Percentiles rank a stretch among this genome's conserved stretches.
Conservation (phyloP, 768 basidiomycete genomes). For the Lactarius sp. region DNA sequence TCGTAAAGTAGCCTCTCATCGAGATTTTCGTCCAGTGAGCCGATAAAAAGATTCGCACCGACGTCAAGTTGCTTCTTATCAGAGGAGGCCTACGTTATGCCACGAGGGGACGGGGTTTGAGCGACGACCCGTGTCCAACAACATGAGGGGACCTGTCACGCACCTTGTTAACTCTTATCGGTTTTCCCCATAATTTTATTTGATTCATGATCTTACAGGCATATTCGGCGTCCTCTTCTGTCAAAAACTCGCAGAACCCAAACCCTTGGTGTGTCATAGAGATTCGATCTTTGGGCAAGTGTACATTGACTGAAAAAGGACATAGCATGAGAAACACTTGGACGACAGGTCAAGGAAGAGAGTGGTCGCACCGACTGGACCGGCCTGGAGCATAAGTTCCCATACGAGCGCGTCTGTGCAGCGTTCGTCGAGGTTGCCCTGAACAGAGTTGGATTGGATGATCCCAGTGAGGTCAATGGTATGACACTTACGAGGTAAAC, state of each 20-base stretch:
- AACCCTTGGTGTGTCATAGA: slow-evolving; percentile 99
- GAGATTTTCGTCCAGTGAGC: slow-evolving; percentile 91
- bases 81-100: slow-evolving; percentile 70
- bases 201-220: slow-evolving; percentile 99
- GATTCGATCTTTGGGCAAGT: slow-evolving; percentile 96
- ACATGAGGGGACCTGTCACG: slow-evolving; percentile 30
- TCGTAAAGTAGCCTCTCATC: slow-evolving; percentile 91
- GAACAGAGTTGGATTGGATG: background rate
- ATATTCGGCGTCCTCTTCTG: slow-evolving; percentile 99
- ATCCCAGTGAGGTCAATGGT: background rate
- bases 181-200: slow-evolving; percentile 98
- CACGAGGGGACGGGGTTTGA: slow-evolving; percentile 4
- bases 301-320: slow-evolving; percentile 74
- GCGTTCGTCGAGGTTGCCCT: slow-evolving; percentile 97
- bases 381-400: slow-evolving; percentile 99
- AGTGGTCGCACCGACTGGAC: slow-evolving; percentile 79
- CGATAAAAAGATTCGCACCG: slow-evolving; percentile 95
- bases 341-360: background rate
- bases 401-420: slow-evolving; percentile 91
- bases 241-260: slow-evolving; percentile 99
- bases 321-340: background rate
- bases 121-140: background rate
- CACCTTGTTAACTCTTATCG: slow-evolving; percentile 98
- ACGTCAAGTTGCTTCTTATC: slow-evolving; percentile 98
- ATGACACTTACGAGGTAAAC: slow-evolving; percentile 47